A percentile compares a stretch with the other conserved stretches of the same genome.
Evolutionary conservation across 768 basidiomycete genomes (phyloP).

Genomic region (Suillus variegatus): DNA sequence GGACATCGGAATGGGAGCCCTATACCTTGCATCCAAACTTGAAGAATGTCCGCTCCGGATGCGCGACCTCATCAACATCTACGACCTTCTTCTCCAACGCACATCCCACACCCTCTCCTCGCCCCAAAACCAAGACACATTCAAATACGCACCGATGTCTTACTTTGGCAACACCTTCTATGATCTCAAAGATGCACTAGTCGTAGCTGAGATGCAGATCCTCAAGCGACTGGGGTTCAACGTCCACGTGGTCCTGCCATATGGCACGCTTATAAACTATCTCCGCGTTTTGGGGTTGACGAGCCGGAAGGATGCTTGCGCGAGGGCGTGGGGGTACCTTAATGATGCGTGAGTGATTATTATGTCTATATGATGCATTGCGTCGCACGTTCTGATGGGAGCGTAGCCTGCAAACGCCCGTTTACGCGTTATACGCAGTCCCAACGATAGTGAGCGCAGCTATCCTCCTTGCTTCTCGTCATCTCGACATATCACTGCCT

Average conservation of each 20-base stretch:
- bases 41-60: constrained; percentile 92
- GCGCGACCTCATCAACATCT: constrained; percentile 93
- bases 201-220: constrained; percentile 96
- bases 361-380: background rate
- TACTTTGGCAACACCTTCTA: constrained; percentile 91
- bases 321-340: constrained; percentile 88
- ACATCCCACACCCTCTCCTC: constrained; percentile 49
- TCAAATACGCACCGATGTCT: constrained; percentile 82
- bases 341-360: constrained; percentile 83
- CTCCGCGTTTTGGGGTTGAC: constrained; percentile 87
- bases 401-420: constrained; percentile 85
- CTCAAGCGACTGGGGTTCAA: constrained; percentile 96
- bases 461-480: constrained; percentile 79
- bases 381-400: constrained; percentile 4
- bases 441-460: constrained; percentile 89
- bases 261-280: constrained; percentile 94
- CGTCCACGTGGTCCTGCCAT: constrained; percentile 89
- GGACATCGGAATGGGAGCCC: constrained; percentile 89
- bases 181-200: constrained; percentile 90
- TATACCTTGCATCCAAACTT: constrained; percentile 87
- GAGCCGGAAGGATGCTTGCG: constrained; percentile 66
- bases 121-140: constrained; percentile 35
- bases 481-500: constrained; percentile 74
- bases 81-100: constrained; percentile 85
- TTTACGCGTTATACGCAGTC: constrained; percentile 87